Conservation (phyloP, 768 basidiomycete species). For the Tulasnella sp. region DNA sequence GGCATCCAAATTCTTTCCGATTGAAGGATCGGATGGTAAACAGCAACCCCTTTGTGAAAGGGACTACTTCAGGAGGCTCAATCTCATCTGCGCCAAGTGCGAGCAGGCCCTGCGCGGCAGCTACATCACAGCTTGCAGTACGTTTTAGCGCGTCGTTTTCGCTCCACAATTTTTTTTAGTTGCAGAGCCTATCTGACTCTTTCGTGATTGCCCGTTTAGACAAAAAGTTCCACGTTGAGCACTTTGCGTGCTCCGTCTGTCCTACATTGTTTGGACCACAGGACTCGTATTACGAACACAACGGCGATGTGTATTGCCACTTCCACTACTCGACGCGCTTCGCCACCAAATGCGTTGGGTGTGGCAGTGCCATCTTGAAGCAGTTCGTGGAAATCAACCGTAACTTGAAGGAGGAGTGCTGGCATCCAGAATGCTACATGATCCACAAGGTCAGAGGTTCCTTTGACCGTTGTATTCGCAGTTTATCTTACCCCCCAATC, state of each 20-base stretch:
- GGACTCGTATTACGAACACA: conserved; percentile 99
- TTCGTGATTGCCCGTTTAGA: conserved; percentile 44
- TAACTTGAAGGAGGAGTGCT: conserved; percentile 97
- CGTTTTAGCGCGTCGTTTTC: conserved; percentile 36
- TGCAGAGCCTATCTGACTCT: conserved; percentile 8
- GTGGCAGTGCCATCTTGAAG: conserved; percentile 94
- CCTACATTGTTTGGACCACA: conserved; percentile 94
- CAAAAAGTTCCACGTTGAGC: conserved; percentile 99
- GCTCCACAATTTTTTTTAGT: background rate
- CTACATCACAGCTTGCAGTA: conserved; percentile 99
- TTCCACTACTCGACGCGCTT: conserved; percentile 99
- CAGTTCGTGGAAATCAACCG: conserved; percentile 99
- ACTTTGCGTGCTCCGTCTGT: conserved; percentile 97
- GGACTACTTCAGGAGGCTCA: conserved; percentile 94
- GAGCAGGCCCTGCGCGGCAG: conserved; percentile 90
- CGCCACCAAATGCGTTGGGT: conserved; percentile 97
- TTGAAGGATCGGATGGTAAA: conserved; percentile 83
- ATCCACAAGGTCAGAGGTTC: conserved; percentile 80
- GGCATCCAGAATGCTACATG: conserved; percentile 99
- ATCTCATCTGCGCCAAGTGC: conserved; percentile 95
- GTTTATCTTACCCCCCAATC: background rate
- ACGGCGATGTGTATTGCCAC: conserved; percentile 96
- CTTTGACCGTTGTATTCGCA: background rate
- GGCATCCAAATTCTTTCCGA: conserved; percentile 97
- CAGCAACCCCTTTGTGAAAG: conserved; percentile 96